These are phyloP conservation scores for Acidomyces sp. DNA, from an alignment of 495 filamentous ascomycete species.

Conservation along the genomic window DNA sequence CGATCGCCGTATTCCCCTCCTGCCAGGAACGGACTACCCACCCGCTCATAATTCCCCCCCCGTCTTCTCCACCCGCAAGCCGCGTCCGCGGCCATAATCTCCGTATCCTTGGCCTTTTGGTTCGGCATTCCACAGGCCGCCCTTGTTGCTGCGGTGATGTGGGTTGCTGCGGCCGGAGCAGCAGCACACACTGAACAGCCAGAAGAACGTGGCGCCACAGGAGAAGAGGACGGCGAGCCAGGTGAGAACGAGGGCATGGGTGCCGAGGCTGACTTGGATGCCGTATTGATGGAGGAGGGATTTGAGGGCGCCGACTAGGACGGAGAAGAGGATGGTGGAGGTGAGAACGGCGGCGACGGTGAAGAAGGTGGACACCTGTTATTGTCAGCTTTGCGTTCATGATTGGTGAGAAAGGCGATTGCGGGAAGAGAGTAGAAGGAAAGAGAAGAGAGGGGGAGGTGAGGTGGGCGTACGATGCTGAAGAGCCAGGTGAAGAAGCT, in stretches of 20 bases:
- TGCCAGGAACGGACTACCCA: slow-evolving; percentile 27
- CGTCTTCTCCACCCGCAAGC: slow-evolving; percentile 27
- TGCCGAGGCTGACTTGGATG: slow-evolving; percentile 50
- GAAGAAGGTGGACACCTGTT: slow-evolving; percentile 34
- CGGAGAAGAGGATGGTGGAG: slow-evolving; percentile 29
- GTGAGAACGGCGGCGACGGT: slow-evolving; percentile 39
- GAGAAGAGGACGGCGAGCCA: slow-evolving; percentile 76
- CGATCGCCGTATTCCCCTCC: slow-evolving; percentile 10
- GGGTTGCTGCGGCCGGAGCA: slow-evolving; percentile 44
- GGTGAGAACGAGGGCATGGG: slow-evolving; percentile 49
- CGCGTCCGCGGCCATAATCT: slow-evolving; percentile 11
- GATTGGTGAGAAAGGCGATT: neutral
- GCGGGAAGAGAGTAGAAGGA: neutral
- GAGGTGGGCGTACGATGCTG: slow-evolving; percentile 36
- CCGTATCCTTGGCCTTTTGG: slow-evolving; percentile 11
- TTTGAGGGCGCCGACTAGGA: slow-evolving; percentile 50
- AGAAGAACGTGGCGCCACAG: slow-evolving; percentile 63
- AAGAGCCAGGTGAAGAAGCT: slow-evolving; percentile 70
- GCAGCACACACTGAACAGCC: slow-evolving; percentile 84
- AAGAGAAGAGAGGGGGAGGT: neutral
- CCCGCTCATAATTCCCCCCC: slow-evolving; percentile 35
- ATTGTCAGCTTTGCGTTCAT: neutral
- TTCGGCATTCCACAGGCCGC: slow-evolving; percentile 14
- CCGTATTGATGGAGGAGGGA: slow-evolving; percentile 50
- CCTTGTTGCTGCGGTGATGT: slow-evolving; percentile 18